phyloP scores from a whole-genome alignment of 306 rosid species.

The Lotus japonicus region DNA sequence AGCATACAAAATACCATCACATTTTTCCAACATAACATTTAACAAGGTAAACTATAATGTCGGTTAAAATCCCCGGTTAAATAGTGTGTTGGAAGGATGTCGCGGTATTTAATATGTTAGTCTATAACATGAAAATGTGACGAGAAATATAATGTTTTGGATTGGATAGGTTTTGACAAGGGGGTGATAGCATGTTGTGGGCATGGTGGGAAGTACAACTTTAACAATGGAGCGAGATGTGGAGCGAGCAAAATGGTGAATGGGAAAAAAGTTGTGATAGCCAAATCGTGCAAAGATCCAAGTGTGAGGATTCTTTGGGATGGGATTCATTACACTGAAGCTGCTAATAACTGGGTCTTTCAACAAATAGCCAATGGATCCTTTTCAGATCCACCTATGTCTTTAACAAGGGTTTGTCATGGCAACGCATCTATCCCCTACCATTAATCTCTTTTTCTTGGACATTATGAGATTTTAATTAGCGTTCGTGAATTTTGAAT shows the following conservation, averaged over 20 bases:
- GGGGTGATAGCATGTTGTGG: conserved; percentile 70
- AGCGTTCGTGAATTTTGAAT: neutral
- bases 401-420: conserved; percentile 39
- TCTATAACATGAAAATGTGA: no score
- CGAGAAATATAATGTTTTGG: neutral
- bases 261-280: conserved; percentile 34
- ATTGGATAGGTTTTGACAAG: conserved; percentile 40
- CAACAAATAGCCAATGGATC: conserved; percentile 42
- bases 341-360: conserved; percentile 46
- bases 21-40: no score
- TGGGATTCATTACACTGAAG: conserved; percentile 57
- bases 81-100: no score
- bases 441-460: neutral
- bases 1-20: no score
- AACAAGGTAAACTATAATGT: no score
- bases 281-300: conserved; percentile 47
- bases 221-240: conserved; percentile 27
- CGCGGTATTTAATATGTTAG: no score
- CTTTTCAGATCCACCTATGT: conserved; percentile 47
- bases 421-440: neutral
- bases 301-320: conserved; percentile 47
- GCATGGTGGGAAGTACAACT: conserved; percentile 61
- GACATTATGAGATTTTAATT: neutral
- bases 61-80: no score
- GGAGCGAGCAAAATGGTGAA: conserved; percentile 28